These are phyloP conservation scores for Narthecium ossifragum DNA, from an alignment of 106 monocot genomes.

Conservation along the genomic window DNA sequence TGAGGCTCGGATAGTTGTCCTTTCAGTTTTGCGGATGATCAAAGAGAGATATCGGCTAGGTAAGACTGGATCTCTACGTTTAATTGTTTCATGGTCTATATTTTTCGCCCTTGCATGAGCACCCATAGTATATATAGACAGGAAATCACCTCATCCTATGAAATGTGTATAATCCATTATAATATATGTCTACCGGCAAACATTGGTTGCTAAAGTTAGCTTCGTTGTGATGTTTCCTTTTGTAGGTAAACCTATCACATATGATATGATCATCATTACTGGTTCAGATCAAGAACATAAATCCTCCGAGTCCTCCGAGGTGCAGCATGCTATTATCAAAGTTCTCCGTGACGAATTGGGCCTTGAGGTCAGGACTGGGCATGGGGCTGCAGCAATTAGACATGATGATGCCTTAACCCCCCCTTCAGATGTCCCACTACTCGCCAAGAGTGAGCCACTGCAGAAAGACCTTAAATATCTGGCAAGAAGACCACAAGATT, in stretches of 20 bases:
- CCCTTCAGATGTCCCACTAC: not conserved
- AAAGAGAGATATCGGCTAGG: constrained; percentile 57
- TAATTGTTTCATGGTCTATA: too few relatives aligned
- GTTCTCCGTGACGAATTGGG: constrained; percentile 54
- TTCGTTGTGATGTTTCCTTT: too few relatives aligned
- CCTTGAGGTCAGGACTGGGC: constrained; percentile 37
- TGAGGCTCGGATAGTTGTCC: constrained; percentile 77
- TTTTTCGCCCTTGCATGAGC: too few relatives aligned
- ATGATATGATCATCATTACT: constrained; percentile 68
- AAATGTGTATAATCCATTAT: too few relatives aligned
- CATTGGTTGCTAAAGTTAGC: too few relatives aligned
- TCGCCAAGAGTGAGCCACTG: not conserved
- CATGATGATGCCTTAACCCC: not conserved
- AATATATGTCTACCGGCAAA: too few relatives aligned
- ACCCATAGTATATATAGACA: too few relatives aligned
- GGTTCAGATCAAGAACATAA: constrained; percentile 37
- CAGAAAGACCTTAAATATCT: constrained; percentile 11
- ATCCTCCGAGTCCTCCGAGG: constrained; percentile 11
- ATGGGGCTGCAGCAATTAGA: not conserved
- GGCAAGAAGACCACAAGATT: constrained; percentile 47
- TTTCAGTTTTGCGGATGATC: constrained; percentile 77
- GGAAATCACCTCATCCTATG: too few relatives aligned
- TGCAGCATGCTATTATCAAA: constrained; percentile 44
- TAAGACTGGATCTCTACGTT: constrained; percentile 12
- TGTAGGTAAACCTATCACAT: constrained; percentile 37